These are phyloP conservation scores for Cunninghamia lanceolata DNA, from an alignment of 75 land plant genomes.

Conservation along the genomic window DNA sequence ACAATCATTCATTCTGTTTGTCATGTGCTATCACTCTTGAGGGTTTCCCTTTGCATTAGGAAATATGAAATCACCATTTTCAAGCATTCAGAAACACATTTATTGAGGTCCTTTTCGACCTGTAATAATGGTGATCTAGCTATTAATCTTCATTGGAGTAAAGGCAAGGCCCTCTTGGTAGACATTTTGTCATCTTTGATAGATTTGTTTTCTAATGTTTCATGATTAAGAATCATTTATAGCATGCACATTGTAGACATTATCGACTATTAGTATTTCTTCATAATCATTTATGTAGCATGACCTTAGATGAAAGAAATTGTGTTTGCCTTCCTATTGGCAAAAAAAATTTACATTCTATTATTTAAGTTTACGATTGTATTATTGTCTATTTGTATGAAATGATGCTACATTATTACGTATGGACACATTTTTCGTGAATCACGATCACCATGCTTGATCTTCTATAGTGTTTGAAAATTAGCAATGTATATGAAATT, in stretches of 20 bases:
- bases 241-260: neutral
- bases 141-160: neutral
- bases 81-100: neutral
- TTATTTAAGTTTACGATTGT: neutral
- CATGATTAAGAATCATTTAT: neutral
- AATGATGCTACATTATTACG: neutral
- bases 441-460: neutral
- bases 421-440: neutral
- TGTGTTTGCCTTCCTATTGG: neutral
- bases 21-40: neutral
- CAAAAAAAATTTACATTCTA: no score
- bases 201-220: neutral
- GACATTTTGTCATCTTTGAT: neutral
- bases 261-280: neutral
- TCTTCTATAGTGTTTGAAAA: neutral
- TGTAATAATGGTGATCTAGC: neutral
- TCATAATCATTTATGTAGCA: neutral
- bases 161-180: neutral
- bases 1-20: neutral
- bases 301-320: neutral
- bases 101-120: neutral
- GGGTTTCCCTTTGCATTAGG: neutral
- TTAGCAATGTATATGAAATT: neutral
- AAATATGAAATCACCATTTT: neutral
- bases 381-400: neutral